Evolutionary conservation across 192 early-diverging fungal genomes (phyloP), one percentile per base, ranked within the genome.

Genomic region (Coemansia sp.): DNA sequence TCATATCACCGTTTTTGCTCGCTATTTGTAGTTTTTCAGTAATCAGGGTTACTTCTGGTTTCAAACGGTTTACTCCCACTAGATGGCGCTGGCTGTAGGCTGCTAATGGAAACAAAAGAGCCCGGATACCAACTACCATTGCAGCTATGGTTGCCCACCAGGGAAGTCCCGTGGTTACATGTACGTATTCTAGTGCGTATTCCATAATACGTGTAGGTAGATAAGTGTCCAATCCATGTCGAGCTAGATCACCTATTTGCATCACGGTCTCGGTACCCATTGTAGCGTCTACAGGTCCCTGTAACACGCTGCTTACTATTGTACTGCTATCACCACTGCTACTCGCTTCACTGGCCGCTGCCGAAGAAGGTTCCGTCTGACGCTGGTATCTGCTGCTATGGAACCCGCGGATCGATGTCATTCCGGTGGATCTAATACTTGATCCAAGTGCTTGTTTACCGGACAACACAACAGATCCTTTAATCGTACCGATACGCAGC

Each of bases 71-170:
- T 12, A 96, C 79, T 59, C 86, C 85, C 28, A 88, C 88, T 51
- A 88, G 83, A 65, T 90, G 88, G 22, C 89, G 86, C 71, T 93
- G 92, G 17, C 88, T 73, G 75, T 88, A 90, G 65, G 94, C 73
- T 20, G 88, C 85, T 20, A 96, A 59, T 1, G 96, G 96, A 38
- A 95, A 75, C 32, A 95, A 57, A 4, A 85, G 77, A 0, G 87
- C 68, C 61, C 95, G 92, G 20, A 94, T 82, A 8, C 84, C 58
- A 34, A 96, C 38, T 0, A 92, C 94, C 2, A 88, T 73, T 9
- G 70, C 75, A 5, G 85, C 87, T 63, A 99, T 96, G n/a, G 95
- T 90, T 8, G 79, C 91, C 93, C 93, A 97, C 97, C 97, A 99
- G 5, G 95, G 94, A 63, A 97, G 74, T 5, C 95, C 95, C 15